Conservation (phyloP, 1,284 basidiomycete species). For the Leccinum pachyderme region DNA sequence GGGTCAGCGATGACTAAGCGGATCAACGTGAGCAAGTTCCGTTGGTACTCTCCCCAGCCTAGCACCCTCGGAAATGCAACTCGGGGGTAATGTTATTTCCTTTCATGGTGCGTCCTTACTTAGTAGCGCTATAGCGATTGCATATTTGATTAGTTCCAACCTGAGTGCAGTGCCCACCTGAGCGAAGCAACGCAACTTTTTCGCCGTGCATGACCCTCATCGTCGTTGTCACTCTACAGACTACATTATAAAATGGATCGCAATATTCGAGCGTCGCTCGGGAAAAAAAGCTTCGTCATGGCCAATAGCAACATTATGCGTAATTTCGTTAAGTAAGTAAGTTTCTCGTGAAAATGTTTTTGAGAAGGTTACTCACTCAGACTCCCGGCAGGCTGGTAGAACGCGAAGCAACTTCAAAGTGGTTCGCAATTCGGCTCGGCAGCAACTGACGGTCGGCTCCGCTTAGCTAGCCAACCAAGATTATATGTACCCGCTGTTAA, state of each 20-base stretch:
- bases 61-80: neutral
- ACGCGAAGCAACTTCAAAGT: neutral
- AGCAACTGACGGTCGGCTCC: slow-evolving; percentile 6
- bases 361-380: neutral
- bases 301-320: neutral
- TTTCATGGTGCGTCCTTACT: neutral
- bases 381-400: neutral
- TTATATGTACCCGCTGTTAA: neutral
- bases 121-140: slow-evolving; percentile 6
- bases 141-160: slow-evolving; percentile 6
- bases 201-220: neutral
- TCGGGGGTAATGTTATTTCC: neutral
- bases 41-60: neutral
- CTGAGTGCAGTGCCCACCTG: neutral
- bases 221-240: neutral
- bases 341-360: neutral
- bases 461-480: slow-evolving; percentile 12
- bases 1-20: slow-evolving; percentile 22
- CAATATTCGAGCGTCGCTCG: neutral
- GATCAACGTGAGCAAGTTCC: neutral
- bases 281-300: neutral
- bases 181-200: neutral
- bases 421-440: neutral
- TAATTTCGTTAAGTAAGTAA: slow-evolving; percentile 1
- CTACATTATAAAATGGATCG: slow-evolving; percentile 10